These are phyloP conservation scores for Teratosphaeria viscida DNA, from an alignment of 2,329 filamentous ascomycete species.

Conservation along the genomic window DNA sequence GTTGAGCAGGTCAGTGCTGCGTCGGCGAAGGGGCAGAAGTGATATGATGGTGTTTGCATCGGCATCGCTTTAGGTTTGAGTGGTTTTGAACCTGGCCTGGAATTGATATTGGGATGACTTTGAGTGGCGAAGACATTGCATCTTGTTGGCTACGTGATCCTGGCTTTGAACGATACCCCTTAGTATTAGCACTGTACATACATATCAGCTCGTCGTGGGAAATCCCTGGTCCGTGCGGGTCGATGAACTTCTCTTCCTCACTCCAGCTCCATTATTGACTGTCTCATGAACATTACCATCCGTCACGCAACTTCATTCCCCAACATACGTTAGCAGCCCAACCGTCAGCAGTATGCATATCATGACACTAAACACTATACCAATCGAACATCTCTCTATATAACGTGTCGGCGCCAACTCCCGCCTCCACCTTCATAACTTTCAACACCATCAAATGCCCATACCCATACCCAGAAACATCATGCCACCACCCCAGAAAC, in stretches of 20 bases:
- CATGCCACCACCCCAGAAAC: conserved; percentile 9
- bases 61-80: background rate
- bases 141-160: background rate
- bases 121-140: background rate
- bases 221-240: background rate
- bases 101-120: background rate
- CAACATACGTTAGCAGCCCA: no score
- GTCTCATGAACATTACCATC: background rate
- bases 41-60: background rate
- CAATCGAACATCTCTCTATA: no score
- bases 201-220: background rate
- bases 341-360: no score
- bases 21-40: background rate
- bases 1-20: background rate
- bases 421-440: background rate
- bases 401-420: no score
- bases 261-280: background rate
- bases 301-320: no score
- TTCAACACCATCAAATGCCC: background rate
- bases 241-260: background rate
- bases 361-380: no score
- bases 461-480: background rate
- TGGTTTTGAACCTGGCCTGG: background rate
- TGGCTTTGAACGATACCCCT: background rate
- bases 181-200: background rate